Base-by-base conservation (phyloP, 2,329 filamentous ascomycete genomes). In the Anthostomella pinea region DNA sequence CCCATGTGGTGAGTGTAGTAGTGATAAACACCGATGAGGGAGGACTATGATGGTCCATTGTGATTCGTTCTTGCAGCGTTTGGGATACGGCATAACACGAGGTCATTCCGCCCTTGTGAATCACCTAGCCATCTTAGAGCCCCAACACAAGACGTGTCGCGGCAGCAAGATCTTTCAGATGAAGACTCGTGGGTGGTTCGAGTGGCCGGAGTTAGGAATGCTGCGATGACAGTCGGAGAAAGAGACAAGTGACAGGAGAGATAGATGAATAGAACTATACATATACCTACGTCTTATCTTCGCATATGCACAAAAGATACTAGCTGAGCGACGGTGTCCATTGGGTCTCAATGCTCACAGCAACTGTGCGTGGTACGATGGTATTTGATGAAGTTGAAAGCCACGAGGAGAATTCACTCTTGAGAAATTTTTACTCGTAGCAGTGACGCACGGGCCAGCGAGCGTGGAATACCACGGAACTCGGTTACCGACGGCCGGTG, bases 31-130 rank as follows among this genome's bases (percentile, higher is more conserved):
- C 48, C 62, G 59, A 67, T 65, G 60, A 68, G 60, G 69, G 59
- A 54, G 70, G 70, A 73, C 70, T 73, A 73, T 73, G 70, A 73
- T 70, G 69, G 69, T 64, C 69, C 70, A 39, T 35, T 37, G 26
- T 20, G 18, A 23, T 56, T 60, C 52, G 35, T 52, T 73, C 63
- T 73, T 51, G 70, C 69, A 72, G 59, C 59, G 31, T 35, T 39
- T 31, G 22, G 22, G 23, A 30, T 43, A 41, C 43, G 47, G 33
- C 24, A 48, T 27, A 39, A 41, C 40, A 47, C 29, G 30, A 51
- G 39, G 46, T 51, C 35, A 45, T 28, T 37, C 47, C 33, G 43
- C 36, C 48, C 44, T 46, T 33, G 21, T 42, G 21, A 39, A 35
- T 47, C 37, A 46, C 49, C 56, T 40, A 47, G 46, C 58, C 57